phyloP scores from a whole-genome alignment of 1,139 yeast species.

The Taiozyma sp. region DNA sequence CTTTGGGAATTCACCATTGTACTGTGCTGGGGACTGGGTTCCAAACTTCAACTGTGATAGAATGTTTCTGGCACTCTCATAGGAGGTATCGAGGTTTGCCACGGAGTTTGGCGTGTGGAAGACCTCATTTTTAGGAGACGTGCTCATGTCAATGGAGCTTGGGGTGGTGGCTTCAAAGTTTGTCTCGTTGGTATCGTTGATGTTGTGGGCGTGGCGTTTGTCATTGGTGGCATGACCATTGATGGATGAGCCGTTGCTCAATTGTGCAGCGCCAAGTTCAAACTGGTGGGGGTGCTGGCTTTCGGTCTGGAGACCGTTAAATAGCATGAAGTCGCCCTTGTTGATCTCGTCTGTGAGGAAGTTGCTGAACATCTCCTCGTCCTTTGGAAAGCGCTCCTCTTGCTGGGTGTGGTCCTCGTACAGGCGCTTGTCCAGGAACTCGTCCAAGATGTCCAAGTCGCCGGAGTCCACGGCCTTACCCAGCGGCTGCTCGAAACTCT shows the following conservation, averaged over 20 bases:
- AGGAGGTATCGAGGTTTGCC: constrained; percentile 18
- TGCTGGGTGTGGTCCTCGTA: constrained; percentile 31
- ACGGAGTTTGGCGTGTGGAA: constrained; percentile 21
- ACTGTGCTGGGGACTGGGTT: constrained; percentile 25
- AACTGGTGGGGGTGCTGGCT: neutral
- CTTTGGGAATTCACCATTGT: constrained; percentile 19
- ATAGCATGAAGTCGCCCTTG: constrained; percentile 17
- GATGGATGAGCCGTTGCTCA: constrained; percentile 1
- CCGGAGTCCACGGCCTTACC: neutral
- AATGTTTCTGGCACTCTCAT: constrained; percentile 47
- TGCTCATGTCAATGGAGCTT: constrained; percentile 9
- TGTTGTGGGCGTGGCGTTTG: neutral
- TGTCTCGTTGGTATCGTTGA: neutral
- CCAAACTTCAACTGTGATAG: constrained; percentile 57
- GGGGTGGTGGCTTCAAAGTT: constrained; percentile 14
- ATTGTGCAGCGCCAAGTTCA: neutral
- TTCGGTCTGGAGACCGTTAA: constrained; percentile 1
- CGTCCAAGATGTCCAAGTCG: constrained; percentile 36
- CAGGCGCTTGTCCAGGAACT: constrained; percentile 53
- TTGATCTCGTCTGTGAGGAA: constrained; percentile 23
- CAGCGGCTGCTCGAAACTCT: constrained; percentile 6
- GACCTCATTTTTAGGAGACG: constrained; percentile 17
- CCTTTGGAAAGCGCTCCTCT: constrained; percentile 1
- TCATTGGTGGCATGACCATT: neutral
- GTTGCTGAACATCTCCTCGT: constrained; percentile 21